Conservation (phyloP, 164 flowering plant species). For the Macadamia tetraphylla region DNA sequence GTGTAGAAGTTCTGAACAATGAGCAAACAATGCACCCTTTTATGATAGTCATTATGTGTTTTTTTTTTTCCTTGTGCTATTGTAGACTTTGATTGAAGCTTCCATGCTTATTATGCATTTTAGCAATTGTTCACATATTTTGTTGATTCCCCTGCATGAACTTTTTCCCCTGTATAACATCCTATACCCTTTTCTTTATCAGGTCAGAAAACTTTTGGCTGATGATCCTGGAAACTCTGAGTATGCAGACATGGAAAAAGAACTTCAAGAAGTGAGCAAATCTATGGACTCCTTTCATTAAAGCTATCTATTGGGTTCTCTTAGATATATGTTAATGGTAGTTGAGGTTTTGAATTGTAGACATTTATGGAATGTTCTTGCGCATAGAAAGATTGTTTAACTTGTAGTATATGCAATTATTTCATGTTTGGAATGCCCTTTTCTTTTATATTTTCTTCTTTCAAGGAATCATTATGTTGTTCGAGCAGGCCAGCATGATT, state of each 20-base stretch:
- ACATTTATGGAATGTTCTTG: background rate
- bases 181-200: slow-evolving; percentile 8
- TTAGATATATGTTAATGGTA: background rate
- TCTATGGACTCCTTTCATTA: background rate
- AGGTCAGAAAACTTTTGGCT: slow-evolving; percentile 64
- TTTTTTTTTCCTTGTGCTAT: no score
- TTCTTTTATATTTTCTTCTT: slow-evolving; percentile 13
- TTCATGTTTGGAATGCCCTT: background rate
- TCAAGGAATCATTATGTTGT: slow-evolving; percentile 46
- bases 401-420: background rate
- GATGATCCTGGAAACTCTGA: slow-evolving; percentile 88
- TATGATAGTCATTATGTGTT: no score
- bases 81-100: no score
- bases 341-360: background rate
- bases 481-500: slow-evolving; percentile 36
- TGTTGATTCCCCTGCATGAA: no score
- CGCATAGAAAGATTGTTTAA: background rate
- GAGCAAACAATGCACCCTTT: no score
- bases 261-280: slow-evolving; percentile 71
- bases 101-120: no score
- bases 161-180: background rate
- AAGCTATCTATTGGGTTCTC: background rate
- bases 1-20: no score
- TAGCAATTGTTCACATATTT: no score
- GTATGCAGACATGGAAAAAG: slow-evolving; percentile 88